Conservation (phyloP, 306 rosid genomes). For the Cucurbita moschata region DNA sequence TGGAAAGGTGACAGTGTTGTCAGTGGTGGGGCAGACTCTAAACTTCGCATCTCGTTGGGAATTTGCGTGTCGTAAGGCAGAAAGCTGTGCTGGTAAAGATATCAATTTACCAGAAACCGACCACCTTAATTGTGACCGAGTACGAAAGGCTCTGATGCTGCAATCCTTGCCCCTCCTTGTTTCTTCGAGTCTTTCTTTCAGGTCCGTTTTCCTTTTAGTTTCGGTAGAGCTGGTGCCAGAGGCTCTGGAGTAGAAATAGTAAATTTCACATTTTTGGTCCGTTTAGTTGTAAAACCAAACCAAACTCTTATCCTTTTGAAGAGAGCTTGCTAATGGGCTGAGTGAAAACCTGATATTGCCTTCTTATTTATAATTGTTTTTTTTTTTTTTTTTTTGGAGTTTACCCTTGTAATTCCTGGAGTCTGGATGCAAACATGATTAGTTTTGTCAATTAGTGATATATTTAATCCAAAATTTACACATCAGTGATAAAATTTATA, state of each 20-base stretch:
- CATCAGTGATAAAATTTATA: too few relatives aligned
- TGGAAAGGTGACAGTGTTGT: conserved; percentile 62
- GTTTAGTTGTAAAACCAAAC: neutral
- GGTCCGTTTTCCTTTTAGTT: neutral
- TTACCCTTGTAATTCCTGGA: neutral
- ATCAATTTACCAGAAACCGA: neutral
- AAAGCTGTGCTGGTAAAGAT: neutral
- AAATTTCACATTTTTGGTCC: neutral
- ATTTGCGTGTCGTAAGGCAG: conserved; percentile 32
- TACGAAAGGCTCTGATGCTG: neutral
- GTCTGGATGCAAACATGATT: neutral
- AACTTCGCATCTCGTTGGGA: conserved; percentile 61
- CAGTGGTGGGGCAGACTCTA: conserved; percentile 89
- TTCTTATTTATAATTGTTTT: neutral
- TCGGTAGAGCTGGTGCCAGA: neutral
- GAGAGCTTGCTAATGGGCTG: neutral
- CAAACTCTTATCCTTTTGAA: neutral
- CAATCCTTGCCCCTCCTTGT: neutral
- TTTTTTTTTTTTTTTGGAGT: neutral
- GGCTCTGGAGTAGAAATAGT: neutral
- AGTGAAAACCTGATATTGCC: neutral
- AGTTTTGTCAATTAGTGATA: too few relatives aligned
- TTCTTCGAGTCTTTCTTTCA: neutral
- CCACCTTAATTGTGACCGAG: neutral
- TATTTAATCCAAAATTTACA: too few relatives aligned